Evolutionary conservation across 2,329 filamentous ascomycete species (phyloP).

Genomic region (Endothia cerciana): DNA sequence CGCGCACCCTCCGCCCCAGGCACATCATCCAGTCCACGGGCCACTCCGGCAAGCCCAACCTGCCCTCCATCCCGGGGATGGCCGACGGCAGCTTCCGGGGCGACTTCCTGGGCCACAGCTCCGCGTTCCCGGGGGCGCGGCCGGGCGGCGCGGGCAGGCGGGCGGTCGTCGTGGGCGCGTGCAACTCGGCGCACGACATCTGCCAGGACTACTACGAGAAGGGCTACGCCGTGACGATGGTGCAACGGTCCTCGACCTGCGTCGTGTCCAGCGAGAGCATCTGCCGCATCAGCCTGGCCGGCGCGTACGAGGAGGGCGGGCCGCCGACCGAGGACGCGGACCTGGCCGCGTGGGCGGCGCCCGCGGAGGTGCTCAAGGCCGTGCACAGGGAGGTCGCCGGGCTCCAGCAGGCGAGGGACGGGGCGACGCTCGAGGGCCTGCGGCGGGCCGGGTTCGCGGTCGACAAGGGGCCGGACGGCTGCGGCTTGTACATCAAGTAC

Average conservation of each 20-base stretch:
- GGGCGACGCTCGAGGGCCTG: conserved; percentile 48
- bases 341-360: conserved; percentile 59
- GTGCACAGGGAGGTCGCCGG: conserved; percentile 50
- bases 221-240: conserved; percentile 69
- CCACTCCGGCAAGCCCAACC: conserved; percentile 50
- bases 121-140: conserved; percentile 59
- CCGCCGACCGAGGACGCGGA: conserved; percentile 71
- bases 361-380: conserved; percentile 63
- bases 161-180: conserved; percentile 68
- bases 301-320: conserved; percentile 53
- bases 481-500: conserved; percentile 65
- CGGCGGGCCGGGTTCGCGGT: conserved; percentile 62
- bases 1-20: conserved; percentile 50
- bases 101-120: conserved; percentile 63
- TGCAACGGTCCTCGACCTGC: conserved; percentile 69
- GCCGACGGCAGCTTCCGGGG: conserved; percentile 64
- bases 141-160: conserved; percentile 56
- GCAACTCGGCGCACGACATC: conserved; percentile 72
- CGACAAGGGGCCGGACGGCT: conserved; percentile 59
- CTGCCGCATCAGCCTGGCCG: conserved; percentile 55
- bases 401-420: conserved; percentile 42
- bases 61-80: conserved; percentile 42
- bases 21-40: conserved; percentile 60
- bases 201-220: conserved; percentile 69
- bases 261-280: conserved; percentile 62